Evolutionary conservation across 2,329 filamentous ascomycete species (phyloP), one percentile per base, ranked within the genome.

Genomic region (Hypoxylon sp.): DNA sequence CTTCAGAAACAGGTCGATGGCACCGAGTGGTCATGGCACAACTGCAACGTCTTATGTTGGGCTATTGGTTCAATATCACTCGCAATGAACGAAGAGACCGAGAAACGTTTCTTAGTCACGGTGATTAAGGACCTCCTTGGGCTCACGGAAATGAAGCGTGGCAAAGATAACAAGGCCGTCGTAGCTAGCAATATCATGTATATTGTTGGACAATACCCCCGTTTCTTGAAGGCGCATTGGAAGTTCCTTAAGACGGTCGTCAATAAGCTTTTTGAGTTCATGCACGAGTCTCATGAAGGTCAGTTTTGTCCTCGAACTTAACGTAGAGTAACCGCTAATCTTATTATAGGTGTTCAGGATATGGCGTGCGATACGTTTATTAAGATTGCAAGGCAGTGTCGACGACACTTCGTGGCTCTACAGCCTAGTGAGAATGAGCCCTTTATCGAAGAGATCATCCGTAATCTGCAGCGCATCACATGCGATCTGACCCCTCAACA

Each of bases 151-250:
- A 98, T 98, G 94, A 99, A 99, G 85, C 93, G 97, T 59, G 96
- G 96, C 70, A 99, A 99, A 78, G 96, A 99, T 84, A 99, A 99
- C 87, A 99, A 99, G 81, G 96, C 96, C 11, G 96, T 99, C 9
- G 96, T 99, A 44, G 96, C 96, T 70, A 97, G 94, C 83, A 99
- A 99, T 83, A 99, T 99, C 78, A 99, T 99, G 96, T 99, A 99
- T 80, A 99, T 99, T 83, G 96, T 99, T 68, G 96, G 96, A 65
- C 96, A 99, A 79, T 99, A 99, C 78, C 96, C 96, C 39, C 93
- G 96, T 19, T 99, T 99, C 84, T 84, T 99, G 76, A 99, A 99
- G 84, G 96, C 96, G 1, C 96, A 99, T 81, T 99, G 96, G 96
- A 99, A 99, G 81, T 99, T 99, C 83, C 85, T 99, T 63, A 99